Percentiles rank a stretch among this genome's conserved stretches.
These are phyloP conservation scores for Phoenix roebelenii DNA, from an alignment of 176 grass and related monocot species.

Conservation along the genomic window DNA sequence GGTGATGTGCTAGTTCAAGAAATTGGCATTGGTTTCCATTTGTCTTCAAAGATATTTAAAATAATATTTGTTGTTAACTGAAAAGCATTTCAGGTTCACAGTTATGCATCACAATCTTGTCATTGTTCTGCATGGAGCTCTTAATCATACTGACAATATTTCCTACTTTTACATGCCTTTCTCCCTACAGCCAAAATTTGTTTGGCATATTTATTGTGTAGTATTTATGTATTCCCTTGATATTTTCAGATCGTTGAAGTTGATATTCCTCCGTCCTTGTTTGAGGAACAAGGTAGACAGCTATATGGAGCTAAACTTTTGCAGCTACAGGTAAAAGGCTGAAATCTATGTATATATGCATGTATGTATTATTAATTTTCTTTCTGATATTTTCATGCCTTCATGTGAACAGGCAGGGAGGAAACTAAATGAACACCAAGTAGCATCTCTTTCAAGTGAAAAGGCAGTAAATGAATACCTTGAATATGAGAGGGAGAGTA, in stretches of 20 bases:
- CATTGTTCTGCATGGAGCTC: too few species aligned
- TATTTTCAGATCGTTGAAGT: slow-evolving; percentile 81
- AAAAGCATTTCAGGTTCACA: neutral
- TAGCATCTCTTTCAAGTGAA: slow-evolving; percentile 61
- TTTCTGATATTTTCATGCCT: slow-evolving; percentile 19
- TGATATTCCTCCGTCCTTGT: slow-evolving; percentile 80
- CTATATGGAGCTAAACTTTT: slow-evolving; percentile 90
- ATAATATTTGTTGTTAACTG: neutral
- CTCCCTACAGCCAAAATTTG: neutral
- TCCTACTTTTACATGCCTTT: too few species aligned
- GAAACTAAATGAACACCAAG: slow-evolving; percentile 77
- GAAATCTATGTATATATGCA: neutral
- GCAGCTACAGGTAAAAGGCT: slow-evolving; percentile 60
- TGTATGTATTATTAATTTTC: neutral
- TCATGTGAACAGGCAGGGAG: slow-evolving; percentile 51
- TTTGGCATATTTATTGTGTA: too few species aligned
- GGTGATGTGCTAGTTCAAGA: slow-evolving; percentile 30
- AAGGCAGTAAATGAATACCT: slow-evolving; percentile 64
- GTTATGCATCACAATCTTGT: too few species aligned
- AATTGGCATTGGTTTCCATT: slow-evolving; percentile 9
- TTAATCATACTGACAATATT: too few species aligned
- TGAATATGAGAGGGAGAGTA: slow-evolving; percentile 65
- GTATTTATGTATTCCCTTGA: neutral
- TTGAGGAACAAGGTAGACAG: slow-evolving; percentile 94
- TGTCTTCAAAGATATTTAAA: neutral